Evolutionary conservation across 1,139 yeast species (phyloP).

Genomic region (Hyphopichia burtonii): DNA sequence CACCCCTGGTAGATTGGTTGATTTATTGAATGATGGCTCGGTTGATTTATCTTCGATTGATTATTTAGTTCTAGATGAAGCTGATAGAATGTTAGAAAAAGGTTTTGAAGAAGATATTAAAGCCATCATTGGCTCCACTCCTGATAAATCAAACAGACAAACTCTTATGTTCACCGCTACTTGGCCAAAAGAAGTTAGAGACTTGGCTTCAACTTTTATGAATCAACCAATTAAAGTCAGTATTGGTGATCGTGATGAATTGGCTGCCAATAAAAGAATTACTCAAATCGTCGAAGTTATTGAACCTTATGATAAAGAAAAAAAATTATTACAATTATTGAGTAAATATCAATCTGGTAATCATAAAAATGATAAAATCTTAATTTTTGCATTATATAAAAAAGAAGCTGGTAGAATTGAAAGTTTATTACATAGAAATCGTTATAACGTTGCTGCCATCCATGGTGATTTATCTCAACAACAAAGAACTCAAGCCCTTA

Average conservation of each 20-base stretch:
- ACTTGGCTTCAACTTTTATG: constrained; percentile 87
- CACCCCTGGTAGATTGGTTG: constrained; percentile 95
- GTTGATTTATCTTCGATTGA: constrained; percentile 66
- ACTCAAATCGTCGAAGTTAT: constrained; percentile 92
- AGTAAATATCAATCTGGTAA: constrained; percentile 71
- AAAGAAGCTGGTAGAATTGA: constrained; percentile 95
- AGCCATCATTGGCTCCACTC: constrained; percentile 63
- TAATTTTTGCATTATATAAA: constrained; percentile 91
- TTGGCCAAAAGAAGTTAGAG: constrained; percentile 92
- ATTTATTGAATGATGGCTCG: constrained; percentile 85
- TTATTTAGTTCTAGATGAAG: constrained; percentile 91
- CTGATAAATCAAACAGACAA: constrained; percentile 51
- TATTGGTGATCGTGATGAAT: constrained; percentile 92
- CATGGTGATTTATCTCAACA: constrained; percentile 95
- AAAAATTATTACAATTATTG: constrained; percentile 66
- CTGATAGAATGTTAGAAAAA: constrained; percentile 94
- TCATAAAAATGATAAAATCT: constrained; percentile 70
- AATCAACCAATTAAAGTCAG: constrained; percentile 79
- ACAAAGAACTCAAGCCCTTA: constrained; percentile 87
- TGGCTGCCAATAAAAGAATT: constrained; percentile 90
- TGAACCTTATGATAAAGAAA: constrained; percentile 81
- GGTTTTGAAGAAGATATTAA: constrained; percentile 98
- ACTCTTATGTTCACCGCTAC: constrained; percentile 90
- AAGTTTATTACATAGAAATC: constrained; percentile 65
- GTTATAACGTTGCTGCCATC: constrained; percentile 83